Percentiles rank a stretch among this genome's conserved stretches.
Evolutionary conservation across 352 stramenopile genomes (phyloP).

Genomic region (Globisporangium ultimum): DNA sequence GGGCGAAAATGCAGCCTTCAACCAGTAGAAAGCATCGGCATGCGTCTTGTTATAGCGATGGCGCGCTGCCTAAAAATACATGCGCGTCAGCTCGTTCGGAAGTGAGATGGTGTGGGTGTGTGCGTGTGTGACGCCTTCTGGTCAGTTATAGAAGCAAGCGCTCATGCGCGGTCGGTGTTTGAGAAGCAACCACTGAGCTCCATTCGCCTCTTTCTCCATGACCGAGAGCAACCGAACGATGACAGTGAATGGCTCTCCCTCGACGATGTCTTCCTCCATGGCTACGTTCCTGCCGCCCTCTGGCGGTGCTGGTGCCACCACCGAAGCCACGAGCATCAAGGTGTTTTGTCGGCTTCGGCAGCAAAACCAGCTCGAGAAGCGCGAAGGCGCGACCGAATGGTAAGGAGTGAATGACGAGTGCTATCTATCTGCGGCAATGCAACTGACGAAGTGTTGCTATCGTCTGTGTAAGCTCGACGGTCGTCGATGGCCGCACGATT

Average conservation of each 20-base stretch:
- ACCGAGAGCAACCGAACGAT: slow-evolving; percentile 6
- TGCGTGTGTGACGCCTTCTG: no score
- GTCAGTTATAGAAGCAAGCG: no score
- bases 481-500: slow-evolving; percentile 52
- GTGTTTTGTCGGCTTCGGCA: slow-evolving; percentile 77
- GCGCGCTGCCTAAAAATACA: no score
- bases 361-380: slow-evolving; percentile 71
- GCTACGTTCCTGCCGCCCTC: background rate
- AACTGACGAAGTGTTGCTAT: background rate
- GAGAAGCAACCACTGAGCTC: background rate
- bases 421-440: no score
- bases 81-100: no score
- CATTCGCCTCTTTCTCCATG: slow-evolving; percentile 2
- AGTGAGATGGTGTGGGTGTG: no score
- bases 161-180: no score
- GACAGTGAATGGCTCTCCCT: slow-evolving; percentile 11
- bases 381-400: slow-evolving; percentile 59
- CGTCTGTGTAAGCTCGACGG: slow-evolving; percentile 34
- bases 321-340: slow-evolving; percentile 44
- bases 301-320: background rate
- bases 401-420: slow-evolving; percentile 10
- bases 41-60: no score
- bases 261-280: slow-evolving; percentile 1
- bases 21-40: no score
- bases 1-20: no score